Base-by-base conservation (phyloP, 164 flowering plant species). In the Brasenia schreberi region DNA sequence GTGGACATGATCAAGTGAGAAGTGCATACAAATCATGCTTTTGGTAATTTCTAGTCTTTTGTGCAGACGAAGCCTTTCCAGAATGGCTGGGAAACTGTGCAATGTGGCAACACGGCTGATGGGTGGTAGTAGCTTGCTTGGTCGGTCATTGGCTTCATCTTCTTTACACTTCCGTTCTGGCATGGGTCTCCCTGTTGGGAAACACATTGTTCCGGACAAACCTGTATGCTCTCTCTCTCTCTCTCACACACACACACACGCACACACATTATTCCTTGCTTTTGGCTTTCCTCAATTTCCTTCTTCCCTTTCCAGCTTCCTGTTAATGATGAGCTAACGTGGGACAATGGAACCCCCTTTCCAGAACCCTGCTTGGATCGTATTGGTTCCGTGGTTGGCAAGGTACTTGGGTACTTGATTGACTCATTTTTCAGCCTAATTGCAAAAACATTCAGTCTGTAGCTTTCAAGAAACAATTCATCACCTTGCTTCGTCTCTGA, bases 101-200 rank as follows among this genome's bases (percentile, higher is more conserved):
- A 74, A 68, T 69, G 85, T 79, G 6, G 99, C 96, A 0, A 79
- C 99, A 0, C 81, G 73, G 67, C 83, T 95, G 70, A 81, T 89
- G 84, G 96, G 89, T 67, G 92, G 94, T 39, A 90, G 83, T 77
- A 87, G 91, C 71, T 78, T 90, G 72, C 80, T 87, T 17, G 52
- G 72, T 44, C 89, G 99, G 53, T 89, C 96, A 19, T 71, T 76
- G 19, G 12, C 63, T 64, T 80, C 85, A 17, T 76, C 89, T 60
- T 88, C 97, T 63, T 92, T 88, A 67, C 94, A 91, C n/a, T 83
- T 74, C n/a, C 91, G 99, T 62, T 68, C 97, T 66, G 99, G 99
- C 71, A 95, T 95, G 97, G 97, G 99, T 65, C 92, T 88, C 65
- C 97, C 99, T 61, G 94, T 86, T 68, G 99, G 97, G 76, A 88